Evolutionary conservation across 73 alveolate species (phyloP), one percentile per base, ranked within the genome.

Genomic region (Paramecium biaurelia): DNA sequence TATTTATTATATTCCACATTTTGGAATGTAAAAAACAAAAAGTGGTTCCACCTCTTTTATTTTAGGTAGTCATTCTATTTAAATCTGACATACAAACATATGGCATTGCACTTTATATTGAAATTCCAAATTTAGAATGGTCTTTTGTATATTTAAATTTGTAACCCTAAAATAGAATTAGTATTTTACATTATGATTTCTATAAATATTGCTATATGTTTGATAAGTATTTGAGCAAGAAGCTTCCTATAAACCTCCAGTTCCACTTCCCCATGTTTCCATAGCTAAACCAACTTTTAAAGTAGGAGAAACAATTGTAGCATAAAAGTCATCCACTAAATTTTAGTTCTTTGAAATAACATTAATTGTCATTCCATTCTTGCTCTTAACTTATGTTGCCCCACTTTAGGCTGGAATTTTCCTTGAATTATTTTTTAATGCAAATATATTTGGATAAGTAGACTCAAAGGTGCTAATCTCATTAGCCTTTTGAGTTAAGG

Each of bases 11-110:
- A 42, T 79, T 47, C 90, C 90, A 79, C 15, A 79, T 12, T 7
- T 89, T 37, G 58, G 58, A 4, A 58, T 89, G 43, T 24, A 58
- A 38, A 47, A 89, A 89, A 49, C 94, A 89, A 20, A 89, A 57
- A 15, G 94, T 28, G 11, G 92, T 82, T 41, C 94, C 94, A 37
- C 94, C 94, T 70, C 94, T 89, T 57, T 89, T 89, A 76, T 82
- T 49, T 89, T 89, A 45, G 18, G 94, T 43, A 1, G 70, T 70
- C 47, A 70, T 41, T 89, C 94, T 89, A 42, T 89, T 89, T 1
- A 89, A 57, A 70, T 89, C 94, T n/a, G 86, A 72, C 86, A 72
- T 72, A 49, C 94, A 89, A 32, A 89, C 94, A 24, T 42, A 89
- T 2, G 94, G 92, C 30, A 45, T 43, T 3, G 70, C 38, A 41